Evolutionary conservation across 106 monocot species (phyloP).

Genomic region (Iris macrosiphon): DNA sequence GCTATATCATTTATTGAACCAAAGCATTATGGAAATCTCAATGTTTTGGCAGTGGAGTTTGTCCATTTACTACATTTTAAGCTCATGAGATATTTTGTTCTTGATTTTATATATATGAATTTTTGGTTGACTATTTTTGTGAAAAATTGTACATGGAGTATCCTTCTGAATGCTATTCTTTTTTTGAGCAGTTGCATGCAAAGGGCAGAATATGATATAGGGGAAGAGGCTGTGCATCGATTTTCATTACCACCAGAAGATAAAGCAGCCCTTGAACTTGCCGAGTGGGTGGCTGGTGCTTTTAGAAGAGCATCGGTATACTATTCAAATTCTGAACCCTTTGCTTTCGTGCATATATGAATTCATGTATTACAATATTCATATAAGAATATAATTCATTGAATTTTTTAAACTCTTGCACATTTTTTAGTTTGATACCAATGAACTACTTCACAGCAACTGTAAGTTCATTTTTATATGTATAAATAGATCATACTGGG

Average conservation of each 20-base stretch:
- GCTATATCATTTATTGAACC: too few species aligned
- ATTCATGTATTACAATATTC: too few species aligned
- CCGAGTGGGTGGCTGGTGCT: constrained; percentile 77
- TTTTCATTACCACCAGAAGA: constrained; percentile 93
- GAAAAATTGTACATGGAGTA: too few species aligned
- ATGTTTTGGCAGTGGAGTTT: too few species aligned
- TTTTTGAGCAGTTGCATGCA: constrained; percentile 72
- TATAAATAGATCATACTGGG: background rate
- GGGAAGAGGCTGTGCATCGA: constrained; percentile 84
- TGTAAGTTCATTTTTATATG: background rate
- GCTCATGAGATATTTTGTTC: too few species aligned
- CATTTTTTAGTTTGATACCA: background rate
- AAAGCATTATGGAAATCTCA: too few species aligned
- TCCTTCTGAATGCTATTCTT: constrained; percentile 3
- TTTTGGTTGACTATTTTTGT: too few species aligned
- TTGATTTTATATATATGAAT: too few species aligned
- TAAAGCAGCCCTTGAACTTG: constrained; percentile 78
- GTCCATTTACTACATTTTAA: too few species aligned
- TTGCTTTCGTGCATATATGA: background rate
- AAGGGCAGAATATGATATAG: constrained; percentile 84
- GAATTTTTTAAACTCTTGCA: background rate
- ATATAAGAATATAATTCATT: too few species aligned
- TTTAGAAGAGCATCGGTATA: constrained; percentile 56
- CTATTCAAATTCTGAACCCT: background rate
- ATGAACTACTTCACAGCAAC: background rate